Evolutionary conservation across 1,284 basidiomycete species (phyloP).

Genomic region (Microbotryum intermedium): DNA sequence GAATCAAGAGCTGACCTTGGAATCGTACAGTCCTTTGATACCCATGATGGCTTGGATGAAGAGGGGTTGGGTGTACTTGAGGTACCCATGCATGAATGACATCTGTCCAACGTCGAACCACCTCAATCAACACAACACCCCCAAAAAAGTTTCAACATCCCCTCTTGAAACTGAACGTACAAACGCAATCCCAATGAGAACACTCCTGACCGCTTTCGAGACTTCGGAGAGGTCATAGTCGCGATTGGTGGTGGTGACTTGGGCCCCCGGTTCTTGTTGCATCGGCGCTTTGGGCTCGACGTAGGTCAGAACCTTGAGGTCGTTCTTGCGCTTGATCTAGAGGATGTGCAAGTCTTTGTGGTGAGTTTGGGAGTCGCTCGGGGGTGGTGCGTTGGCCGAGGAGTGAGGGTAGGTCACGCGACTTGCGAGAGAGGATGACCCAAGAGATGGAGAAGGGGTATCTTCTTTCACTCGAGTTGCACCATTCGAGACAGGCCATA

Average conservation of each 20-base stretch:
- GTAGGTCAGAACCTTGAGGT: slow-evolving; percentile 90
- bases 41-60: slow-evolving; percentile 88
- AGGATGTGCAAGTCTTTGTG: neutral
- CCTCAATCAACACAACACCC: neutral
- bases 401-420: neutral
- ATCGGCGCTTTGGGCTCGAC: slow-evolving; percentile 45
- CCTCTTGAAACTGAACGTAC: slow-evolving; percentile 20
- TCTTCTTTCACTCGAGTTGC: neutral
- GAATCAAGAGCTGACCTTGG: slow-evolving; percentile 48
- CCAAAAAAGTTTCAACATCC: neutral
- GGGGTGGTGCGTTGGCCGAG: neutral
- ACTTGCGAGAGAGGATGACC: too few species aligned
- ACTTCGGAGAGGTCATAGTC: slow-evolving; percentile 88
- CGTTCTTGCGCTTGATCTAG: slow-evolving; percentile 88
- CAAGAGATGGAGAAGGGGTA: too few species aligned
- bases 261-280: slow-evolving; percentile 61
- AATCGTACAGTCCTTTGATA: slow-evolving; percentile 74
- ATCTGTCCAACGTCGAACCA: slow-evolving; percentile 15
- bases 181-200: slow-evolving; percentile 40
- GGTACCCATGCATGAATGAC: slow-evolving; percentile 71
- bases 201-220: slow-evolving; percentile 64
- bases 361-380: slow-evolving; percentile 3
- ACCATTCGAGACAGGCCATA: neutral
- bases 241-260: slow-evolving; percentile 82
- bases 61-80: slow-evolving; percentile 80